Percentiles rank a stretch among this genome's conserved stretches.
Conservation (phyloP, 148 eudicot genomes). For the Oxyria digyna region DNA sequence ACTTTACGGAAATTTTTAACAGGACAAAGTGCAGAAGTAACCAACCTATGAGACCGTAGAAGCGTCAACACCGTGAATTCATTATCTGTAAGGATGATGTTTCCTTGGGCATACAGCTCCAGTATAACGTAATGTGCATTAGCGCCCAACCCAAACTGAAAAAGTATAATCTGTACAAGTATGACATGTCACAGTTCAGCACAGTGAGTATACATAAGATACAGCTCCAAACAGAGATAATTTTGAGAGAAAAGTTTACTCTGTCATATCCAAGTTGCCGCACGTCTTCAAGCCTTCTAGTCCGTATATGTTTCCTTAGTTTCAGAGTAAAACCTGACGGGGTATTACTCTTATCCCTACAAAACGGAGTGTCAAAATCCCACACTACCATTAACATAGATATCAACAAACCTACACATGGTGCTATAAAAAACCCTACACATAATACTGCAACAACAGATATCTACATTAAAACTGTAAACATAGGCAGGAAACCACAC, state of each 20-base stretch:
- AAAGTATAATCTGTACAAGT: conserved; percentile 57
- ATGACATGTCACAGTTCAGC: not conserved
- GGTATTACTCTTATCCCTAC: conserved; percentile 91
- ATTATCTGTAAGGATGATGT: conserved; percentile 76
- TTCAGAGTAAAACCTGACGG: conserved; percentile 95
- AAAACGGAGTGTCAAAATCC: conserved; percentile 1
- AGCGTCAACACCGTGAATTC: conserved; percentile 85
- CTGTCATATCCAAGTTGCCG: conserved; percentile 97
- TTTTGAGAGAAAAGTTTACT: conserved; percentile 23
- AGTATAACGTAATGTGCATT: conserved; percentile 80
- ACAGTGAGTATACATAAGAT: not conserved
- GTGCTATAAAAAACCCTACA: not conserved
- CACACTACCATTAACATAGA: not conserved
- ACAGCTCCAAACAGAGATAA: not conserved
- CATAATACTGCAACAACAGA: not conserved
- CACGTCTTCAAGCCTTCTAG: conserved; percentile 94
- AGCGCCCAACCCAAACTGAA: conserved; percentile 86
- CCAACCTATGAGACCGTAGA: conserved; percentile 96
- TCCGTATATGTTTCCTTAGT: conserved; percentile 92
- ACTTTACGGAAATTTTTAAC: not conserved
- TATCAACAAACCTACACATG: not conserved
- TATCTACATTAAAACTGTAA: not conserved
- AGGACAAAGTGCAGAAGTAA: conserved; percentile 8
- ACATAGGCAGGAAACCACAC: not conserved
- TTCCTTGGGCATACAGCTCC: conserved; percentile 97